Evolutionary conservation across 2,329 filamentous ascomycete genomes (phyloP).

Genomic region (Phaeomoniella chlamydospora): DNA sequence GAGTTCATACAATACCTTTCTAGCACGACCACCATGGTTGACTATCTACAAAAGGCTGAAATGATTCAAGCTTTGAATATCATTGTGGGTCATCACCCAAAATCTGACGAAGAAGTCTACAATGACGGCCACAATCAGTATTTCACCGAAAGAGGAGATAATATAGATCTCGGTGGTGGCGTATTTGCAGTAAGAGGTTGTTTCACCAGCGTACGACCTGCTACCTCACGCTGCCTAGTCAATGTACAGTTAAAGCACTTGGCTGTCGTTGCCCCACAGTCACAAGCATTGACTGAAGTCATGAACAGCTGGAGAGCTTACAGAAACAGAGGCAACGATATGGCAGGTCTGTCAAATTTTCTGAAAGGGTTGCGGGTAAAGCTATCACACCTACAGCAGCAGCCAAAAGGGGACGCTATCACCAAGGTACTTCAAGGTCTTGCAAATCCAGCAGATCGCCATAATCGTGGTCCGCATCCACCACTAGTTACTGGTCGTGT

Average conservation of each 20-base stretch:
- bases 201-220: background rate
- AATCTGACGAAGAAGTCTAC: background rate
- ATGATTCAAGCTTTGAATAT: constrained; percentile 1
- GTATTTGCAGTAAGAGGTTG: background rate
- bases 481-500: constrained; percentile 22
- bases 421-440: no score
- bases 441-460: background rate
- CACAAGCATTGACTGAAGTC: no score
- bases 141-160: background rate
- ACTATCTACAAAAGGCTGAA: background rate
- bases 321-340: no score
- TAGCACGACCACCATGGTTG: background rate
- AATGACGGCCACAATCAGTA: background rate
- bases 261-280: no score
- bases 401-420: no score
- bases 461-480: constrained; percentile 12
- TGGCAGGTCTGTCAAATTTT: no score
- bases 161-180: background rate
- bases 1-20: background rate
- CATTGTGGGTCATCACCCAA: background rate
- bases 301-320: no score
- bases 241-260: background rate
- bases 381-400: no score
- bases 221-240: background rate
- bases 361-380: no score